Evolutionary conservation across 257 asterid genomes (phyloP).

Genomic region (Solanum commersonii): DNA sequence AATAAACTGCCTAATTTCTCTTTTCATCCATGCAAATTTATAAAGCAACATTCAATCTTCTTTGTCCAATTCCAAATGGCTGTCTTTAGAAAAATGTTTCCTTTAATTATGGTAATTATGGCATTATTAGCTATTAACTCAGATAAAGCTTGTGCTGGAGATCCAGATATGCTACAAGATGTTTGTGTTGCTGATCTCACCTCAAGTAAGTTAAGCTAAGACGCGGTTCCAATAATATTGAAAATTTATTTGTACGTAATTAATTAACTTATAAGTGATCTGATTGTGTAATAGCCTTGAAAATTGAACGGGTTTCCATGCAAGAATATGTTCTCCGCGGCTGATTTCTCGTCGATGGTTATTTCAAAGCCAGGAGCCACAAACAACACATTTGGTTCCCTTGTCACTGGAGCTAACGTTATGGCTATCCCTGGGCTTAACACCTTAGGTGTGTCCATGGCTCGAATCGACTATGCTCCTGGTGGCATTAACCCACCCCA

Average conservation of each 20-base stretch:
- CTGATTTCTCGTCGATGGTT: slow-evolving; percentile 46
- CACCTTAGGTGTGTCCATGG: slow-evolving; percentile 71
- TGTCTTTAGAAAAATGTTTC: not conserved
- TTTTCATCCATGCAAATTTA: not conserved
- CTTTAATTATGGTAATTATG: not conserved
- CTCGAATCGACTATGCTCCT: slow-evolving; percentile 76
- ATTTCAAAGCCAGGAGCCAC: slow-evolving; percentile 48
- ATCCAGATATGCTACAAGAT: slow-evolving; percentile 57
- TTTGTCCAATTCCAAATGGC: slow-evolving; percentile 6
- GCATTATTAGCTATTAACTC: not conserved
- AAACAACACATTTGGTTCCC: slow-evolving; percentile 51
- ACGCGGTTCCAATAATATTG: not conserved
- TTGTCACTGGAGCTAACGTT: slow-evolving; percentile 62
- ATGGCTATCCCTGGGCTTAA: slow-evolving; percentile 61
- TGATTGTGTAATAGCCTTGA: slow-evolving; percentile 26
- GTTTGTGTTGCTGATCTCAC: slow-evolving; percentile 55
- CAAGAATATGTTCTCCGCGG: slow-evolving; percentile 40
- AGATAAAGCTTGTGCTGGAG: slow-evolving; percentile 17
- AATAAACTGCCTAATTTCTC: slow-evolving; percentile 3
- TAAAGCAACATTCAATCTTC: not conserved
- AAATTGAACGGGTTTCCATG: slow-evolving; percentile 56
- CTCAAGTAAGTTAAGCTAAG: slow-evolving; percentile 20
- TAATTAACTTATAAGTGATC: not conserved
- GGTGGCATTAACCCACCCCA: slow-evolving; percentile 82
- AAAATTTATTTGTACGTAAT: not conserved